phyloP scores from a whole-genome alignment of 306 rosid species.

The Gastrolobium bilobum region DNA sequence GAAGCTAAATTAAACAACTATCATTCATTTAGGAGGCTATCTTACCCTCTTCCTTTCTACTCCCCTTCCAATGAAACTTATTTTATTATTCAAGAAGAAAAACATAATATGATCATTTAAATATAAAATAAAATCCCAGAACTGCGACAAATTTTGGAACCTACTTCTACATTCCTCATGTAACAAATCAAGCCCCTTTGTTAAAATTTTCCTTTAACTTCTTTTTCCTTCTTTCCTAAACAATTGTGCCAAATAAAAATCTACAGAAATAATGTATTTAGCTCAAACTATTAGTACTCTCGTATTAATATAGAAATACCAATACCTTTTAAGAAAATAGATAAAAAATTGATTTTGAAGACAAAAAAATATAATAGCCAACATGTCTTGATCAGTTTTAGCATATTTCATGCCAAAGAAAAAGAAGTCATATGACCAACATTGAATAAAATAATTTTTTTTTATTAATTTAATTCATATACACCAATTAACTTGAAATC shows the following conservation, averaged over 20 bases:
- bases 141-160: conserved; percentile 2
- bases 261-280: not conserved
- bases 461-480: not conserved
- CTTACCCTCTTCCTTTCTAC: not conserved
- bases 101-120: not conserved
- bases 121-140: not conserved
- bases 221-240: not conserved
- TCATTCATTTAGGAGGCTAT: conserved; percentile 10
- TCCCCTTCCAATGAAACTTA: not conserved
- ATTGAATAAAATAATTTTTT: not conserved
- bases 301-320: not conserved
- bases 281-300: not conserved
- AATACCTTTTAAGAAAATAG: not conserved
- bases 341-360: not conserved
- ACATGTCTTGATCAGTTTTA: not conserved
- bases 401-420: not conserved
- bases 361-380: not conserved
- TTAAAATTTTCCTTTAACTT: not conserved
- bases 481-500: not conserved
- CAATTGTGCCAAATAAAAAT: not conserved
- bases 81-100: not conserved
- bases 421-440: not conserved
- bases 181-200: not conserved
- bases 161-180: not conserved
- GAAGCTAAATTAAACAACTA: not conserved